Evolutionary conservation across 257 asterid genomes (phyloP).

Genomic region (Rhazya stricta): DNA sequence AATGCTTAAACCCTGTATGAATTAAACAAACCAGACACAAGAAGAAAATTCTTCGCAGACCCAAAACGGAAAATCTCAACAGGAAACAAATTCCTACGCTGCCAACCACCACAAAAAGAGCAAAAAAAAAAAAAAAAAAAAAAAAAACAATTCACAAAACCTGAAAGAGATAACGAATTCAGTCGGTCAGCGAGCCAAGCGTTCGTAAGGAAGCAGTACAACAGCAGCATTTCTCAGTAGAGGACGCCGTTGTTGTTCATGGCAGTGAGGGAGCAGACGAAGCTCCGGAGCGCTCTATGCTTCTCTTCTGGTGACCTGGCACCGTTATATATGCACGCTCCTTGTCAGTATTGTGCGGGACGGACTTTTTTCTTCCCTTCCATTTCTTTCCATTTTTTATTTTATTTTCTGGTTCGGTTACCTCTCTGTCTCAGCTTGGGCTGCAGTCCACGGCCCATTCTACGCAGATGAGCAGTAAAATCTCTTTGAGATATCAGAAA

Average conservation of each 20-base stretch:
- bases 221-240: neutral
- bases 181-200: neutral
- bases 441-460: neutral
- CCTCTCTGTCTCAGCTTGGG: too few relatives aligned
- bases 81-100: neutral
- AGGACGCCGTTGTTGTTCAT: neutral
- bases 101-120: neutral
- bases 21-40: neutral
- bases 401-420: too few relatives aligned
- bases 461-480: too few relatives aligned
- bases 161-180: conserved; percentile 1
- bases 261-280: neutral
- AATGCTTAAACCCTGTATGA: neutral
- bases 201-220: neutral
- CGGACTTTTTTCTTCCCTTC: neutral
- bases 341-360: neutral
- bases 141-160: neutral
- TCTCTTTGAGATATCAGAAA: too few relatives aligned
- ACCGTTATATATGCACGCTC: too few relatives aligned
- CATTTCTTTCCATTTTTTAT: too few relatives aligned
- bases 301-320: neutral
- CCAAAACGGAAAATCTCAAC: neutral
- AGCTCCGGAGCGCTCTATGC: neutral
- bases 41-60: neutral
- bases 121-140: neutral